Evolutionary conservation across 1,139 yeast genomes (phyloP).

Genomic region (Taphrina flavorubra): DNA sequence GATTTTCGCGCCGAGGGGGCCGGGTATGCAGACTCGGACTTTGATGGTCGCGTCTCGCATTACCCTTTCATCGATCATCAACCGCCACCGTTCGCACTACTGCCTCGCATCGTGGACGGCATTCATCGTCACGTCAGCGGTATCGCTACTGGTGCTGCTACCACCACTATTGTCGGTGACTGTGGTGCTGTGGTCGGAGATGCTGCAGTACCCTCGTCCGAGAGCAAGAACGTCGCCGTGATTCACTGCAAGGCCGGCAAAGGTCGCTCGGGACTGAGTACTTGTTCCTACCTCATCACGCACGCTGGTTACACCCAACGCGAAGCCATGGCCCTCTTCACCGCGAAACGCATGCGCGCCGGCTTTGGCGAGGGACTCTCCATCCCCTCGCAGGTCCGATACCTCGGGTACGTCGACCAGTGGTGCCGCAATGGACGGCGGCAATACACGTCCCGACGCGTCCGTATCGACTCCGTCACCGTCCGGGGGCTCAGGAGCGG

Average conservation of each 20-base stretch:
- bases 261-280: slow-evolving; percentile 83
- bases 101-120: slow-evolving; percentile 57
- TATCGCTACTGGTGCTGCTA: no score
- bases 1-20: slow-evolving; percentile 69
- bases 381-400: slow-evolving; percentile 71
- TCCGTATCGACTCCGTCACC: slow-evolving; percentile 48
- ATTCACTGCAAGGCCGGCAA: slow-evolving; percentile 92
- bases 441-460: slow-evolving; percentile 45
- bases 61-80: slow-evolving; percentile 77
- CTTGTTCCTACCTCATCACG: slow-evolving; percentile 72
- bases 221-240: slow-evolving; percentile 59
- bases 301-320: slow-evolving; percentile 53
- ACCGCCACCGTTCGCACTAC: slow-evolving; percentile 67
- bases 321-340: slow-evolving; percentile 62
- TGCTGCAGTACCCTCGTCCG: no score
- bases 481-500: slow-evolving; percentile 49
- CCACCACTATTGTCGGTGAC: no score
- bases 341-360: slow-evolving; percentile 63
- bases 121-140: slow-evolving; percentile 57
- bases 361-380: slow-evolving; percentile 72
- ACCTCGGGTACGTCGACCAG: slow-evolving; percentile 64
- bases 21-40: slow-evolving; percentile 59
- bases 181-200: no score
- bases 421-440: slow-evolving; percentile 49
- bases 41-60: slow-evolving; percentile 53